Base-by-base conservation (phyloP, 2,329 filamentous ascomycete genomes). In the Aspergillus udagawae region DNA sequence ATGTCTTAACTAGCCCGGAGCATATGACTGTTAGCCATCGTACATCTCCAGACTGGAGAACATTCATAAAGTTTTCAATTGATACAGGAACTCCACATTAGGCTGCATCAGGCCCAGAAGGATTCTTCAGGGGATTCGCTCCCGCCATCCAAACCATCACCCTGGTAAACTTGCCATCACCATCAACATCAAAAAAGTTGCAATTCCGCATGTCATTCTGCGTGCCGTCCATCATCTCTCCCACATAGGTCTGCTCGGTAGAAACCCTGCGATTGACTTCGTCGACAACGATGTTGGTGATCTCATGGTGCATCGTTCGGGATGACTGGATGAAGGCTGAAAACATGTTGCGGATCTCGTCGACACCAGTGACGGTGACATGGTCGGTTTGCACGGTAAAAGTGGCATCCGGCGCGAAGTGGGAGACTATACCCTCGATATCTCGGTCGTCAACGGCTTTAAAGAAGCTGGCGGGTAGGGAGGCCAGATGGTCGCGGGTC, bases 141-240 rank as follows among this genome's bases (percentile, higher is more conserved):
- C 57, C 57, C 10, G 47, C 44, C 57, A 59, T 59, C 52, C 52
- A 59, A 48, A 59, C 23, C 10, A 49, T 2, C 23, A 59, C 54
- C 1, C 41, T 35, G 2, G 21, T 25, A 27, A 59, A 52, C 28
- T 32, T 44, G 6, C 54, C 57, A 21, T 54, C 35, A 0, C 35
- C 20, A 17, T 51, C 54, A 1, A 59, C 8, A 14, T 57, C 54
- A 17, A 59, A 59, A 20, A 59, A 54, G n/a, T 59, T 57, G 10
- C 54, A 59, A 45, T 54, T 59, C 3, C 32, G 5, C 48, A 59
- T 49, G 28, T 59, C 51, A 3, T 44, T 45, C 27, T 49, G 17
- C 0, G 51, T 52, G 4, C 57, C 57, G 6, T 59, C 51, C 4
- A 48, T 2, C 5, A 52, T 5, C 35, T 49, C 44, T 2, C 49